Percentiles rank a stretch among this genome's conserved stretches.
Conservation (phyloP, 73 alveolate genomes). For the Paramecium primaurelia region DNA sequence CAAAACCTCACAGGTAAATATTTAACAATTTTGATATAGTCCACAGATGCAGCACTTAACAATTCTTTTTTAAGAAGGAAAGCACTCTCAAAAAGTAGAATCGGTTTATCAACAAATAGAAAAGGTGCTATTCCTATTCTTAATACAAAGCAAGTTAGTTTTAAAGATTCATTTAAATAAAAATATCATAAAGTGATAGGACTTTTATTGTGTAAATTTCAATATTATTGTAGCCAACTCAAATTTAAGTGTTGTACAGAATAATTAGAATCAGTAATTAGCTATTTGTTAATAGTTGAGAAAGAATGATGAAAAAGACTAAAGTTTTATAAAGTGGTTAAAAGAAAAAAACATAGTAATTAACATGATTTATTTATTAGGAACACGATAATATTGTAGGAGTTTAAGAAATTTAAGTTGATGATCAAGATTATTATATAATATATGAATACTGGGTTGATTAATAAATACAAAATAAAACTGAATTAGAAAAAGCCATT, state of each 20-base stretch:
- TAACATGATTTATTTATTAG: neutral
- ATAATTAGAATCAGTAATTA: neutral
- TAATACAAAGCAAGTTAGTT: neutral
- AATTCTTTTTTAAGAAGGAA: neutral
- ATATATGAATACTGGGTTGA: neutral
- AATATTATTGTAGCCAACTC: neutral
- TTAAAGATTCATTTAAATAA: neutral
- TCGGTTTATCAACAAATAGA: neutral
- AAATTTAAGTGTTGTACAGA: neutral
- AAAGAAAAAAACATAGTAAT: neutral
- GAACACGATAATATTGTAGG: neutral
- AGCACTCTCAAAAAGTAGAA: neutral
- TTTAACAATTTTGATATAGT: neutral
- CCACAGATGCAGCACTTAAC: neutral
- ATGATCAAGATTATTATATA: neutral
- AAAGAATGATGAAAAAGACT: neutral
- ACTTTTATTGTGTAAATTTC: neutral
- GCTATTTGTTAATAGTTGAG: neutral
- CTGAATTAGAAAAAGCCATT: neutral
- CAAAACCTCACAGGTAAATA: neutral
- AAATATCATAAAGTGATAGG: constrained; percentile 17
- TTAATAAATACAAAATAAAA: neutral
- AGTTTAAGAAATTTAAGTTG: neutral
- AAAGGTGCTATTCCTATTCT: neutral
- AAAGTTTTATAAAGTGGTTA: neutral